Evolutionary conservation across 1,284 basidiomycete genomes (phyloP), one percentile per base, ranked within the genome.

Genomic region (Fomitiporia mediterranea): DNA sequence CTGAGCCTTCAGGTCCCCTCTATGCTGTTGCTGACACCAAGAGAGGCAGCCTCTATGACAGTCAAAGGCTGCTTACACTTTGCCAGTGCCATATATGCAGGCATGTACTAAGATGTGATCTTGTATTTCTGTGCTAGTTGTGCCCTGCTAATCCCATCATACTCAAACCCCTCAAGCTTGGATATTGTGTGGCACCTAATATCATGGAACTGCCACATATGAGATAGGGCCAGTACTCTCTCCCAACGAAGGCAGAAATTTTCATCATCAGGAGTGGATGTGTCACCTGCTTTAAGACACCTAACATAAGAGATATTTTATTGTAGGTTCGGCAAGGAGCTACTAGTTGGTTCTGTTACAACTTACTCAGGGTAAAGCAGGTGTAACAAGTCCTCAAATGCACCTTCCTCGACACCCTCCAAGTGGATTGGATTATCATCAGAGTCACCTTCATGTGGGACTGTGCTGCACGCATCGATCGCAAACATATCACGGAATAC

Each of bases 401-500:
- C 23, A 9, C 32, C 46, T 23, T n/a, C 28, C 7, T 49, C 28
- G n/a, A 56, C 25, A 6, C 35, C 54, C 13, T 49, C 47, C 43
- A 56, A 19, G 42, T 42, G 27, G 25, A 56, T 51, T 1, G 54
- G 54, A 23, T 56, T 56, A 13, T 49, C 46, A 35, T 56, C 54
- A 21, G 25, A 42, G 28, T 50, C 37, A 11, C 54, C 54, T 30
- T 56, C 54, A 4, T 49, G 27, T 11, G 17, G 19, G 17, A 19
- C 53, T 8, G 17, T 19, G 17, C 3, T 27, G 4, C 2, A 5
- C 21, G 49, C 28, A 2, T 44, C 28, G 23, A 52, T 47, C 9
- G 49, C 17, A 34, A 51, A 57, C 55, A 57, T 57, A 37, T 38
- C 32, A n/a, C 50, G 55, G 32, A 57, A 57, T 17, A 57, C 25